phyloP scores from a whole-genome alignment of 192 early-diverging fungal genomes.

The Coemansia sp. region DNA sequence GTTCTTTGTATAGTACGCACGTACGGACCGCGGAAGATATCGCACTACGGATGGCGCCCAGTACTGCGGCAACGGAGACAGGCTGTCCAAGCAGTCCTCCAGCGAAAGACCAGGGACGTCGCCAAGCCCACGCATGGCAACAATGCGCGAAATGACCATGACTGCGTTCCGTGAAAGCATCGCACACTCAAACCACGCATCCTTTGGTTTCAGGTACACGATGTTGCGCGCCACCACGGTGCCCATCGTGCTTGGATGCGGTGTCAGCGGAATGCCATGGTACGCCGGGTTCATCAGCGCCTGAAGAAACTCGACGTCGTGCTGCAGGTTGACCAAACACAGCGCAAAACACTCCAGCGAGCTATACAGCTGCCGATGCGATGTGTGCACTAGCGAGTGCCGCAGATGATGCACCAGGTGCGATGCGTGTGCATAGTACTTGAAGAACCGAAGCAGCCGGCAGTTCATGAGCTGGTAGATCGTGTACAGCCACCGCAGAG shows the following conservation, averaged over 20 bases:
- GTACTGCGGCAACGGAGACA: conserved; percentile 32
- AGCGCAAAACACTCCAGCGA: conserved; percentile 68
- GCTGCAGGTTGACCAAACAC: conserved; percentile 59
- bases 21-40: conserved; percentile 37
- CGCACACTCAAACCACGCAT: conserved; percentile 53
- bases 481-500: conserved; percentile 70
- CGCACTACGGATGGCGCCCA: conserved; percentile 51
- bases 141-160: conserved; percentile 52
- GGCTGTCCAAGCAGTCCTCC: conserved; percentile 44
- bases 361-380: conserved; percentile 67
- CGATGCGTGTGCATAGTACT: conserved; percentile 66
- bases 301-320: conserved; percentile 52
- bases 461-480: conserved; percentile 73
- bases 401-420: conserved; percentile 69
- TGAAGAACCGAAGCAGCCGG: conserved; percentile 70
- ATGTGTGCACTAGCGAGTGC: conserved; percentile 63
- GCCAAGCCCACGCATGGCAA: conserved; percentile 47
- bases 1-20: conserved; percentile 37
- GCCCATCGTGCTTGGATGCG: conserved; percentile 35
- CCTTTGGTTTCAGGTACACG: conserved; percentile 40
- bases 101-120: conserved; percentile 42
- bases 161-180: conserved; percentile 55
- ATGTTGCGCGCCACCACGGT: conserved; percentile 12
- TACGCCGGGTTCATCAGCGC: conserved; percentile 52
- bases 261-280: conserved; percentile 48